These are phyloP conservation scores for Ophiosphaerella herpotricha DNA, from an alignment of 2,329 filamentous ascomycete species.

Conservation along the genomic window DNA sequence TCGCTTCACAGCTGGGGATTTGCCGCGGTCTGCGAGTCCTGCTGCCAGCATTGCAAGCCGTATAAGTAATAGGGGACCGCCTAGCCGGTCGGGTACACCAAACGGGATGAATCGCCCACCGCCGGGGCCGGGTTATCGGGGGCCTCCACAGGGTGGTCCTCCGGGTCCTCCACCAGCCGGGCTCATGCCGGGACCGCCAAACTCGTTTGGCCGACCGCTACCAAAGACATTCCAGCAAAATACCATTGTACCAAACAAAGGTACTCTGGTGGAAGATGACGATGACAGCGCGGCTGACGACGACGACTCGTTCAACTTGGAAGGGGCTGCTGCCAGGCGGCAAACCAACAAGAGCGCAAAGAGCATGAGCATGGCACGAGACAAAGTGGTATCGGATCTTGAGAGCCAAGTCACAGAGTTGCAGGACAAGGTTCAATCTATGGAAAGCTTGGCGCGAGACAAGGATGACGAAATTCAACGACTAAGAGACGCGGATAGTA, in stretches of 20 bases:
- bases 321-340: conserved; percentile 48
- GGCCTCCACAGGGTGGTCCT: conserved; percentile 52
- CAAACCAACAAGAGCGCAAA: conserved; percentile 52
- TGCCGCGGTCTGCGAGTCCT: conserved; percentile 69
- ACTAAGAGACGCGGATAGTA: conserved; percentile 63
- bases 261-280: conserved; percentile 93
- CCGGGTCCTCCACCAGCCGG: conserved; percentile 45
- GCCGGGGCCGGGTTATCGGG: conserved; percentile 36
- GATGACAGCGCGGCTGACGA: conserved; percentile 58
- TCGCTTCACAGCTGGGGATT: conserved; percentile 71
- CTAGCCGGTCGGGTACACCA: conserved; percentile 60
- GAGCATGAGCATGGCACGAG: conserved; percentile 40
- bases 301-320: conserved; percentile 66
- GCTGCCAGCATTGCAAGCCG: conserved; percentile 61
- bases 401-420: conserved; percentile 76
- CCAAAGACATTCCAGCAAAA: conserved; percentile 93
- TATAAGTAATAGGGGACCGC: conserved; percentile 60
- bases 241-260: conserved; percentile 96
- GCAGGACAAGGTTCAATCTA: conserved; percentile 70
- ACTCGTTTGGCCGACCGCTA: conserved; percentile 74
- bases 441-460: conserved; percentile 71
- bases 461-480: conserved; percentile 73
- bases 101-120: conserved; percentile 58
- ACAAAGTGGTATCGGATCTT: conserved; percentile 69
- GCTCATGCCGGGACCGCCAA: conserved; percentile 39